A percentile compares a stretch with the other conserved stretches of the same genome.
Conservation (phyloP, 495 filamentous ascomycete species). For the Podospora didyma region DNA sequence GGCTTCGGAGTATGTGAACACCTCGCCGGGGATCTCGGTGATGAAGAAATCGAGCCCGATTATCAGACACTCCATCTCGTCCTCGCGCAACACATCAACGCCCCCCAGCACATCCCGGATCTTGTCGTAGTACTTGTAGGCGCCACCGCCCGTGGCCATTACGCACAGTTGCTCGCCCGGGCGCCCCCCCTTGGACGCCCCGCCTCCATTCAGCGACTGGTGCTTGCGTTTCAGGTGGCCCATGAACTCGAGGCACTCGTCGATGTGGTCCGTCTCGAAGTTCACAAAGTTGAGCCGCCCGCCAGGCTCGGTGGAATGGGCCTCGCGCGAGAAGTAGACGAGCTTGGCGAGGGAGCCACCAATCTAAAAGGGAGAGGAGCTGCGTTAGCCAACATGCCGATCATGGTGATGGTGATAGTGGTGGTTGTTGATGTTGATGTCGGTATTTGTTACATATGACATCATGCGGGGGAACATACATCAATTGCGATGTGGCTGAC, state of each 20-base stretch:
- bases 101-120: conserved; percentile 64
- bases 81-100: conserved; percentile 84
- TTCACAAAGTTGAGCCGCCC: conserved; percentile 91
- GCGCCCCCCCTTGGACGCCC: conserved; percentile 19
- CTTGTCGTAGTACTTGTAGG: conserved; percentile 92
- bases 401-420: too few relatives aligned
- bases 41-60: conserved; percentile 98
- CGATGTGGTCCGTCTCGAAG: conserved; percentile 91
- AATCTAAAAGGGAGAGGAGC: conserved; percentile 62
- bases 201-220: conserved; percentile 63
- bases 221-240: conserved; percentile 75
- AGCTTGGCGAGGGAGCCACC: conserved; percentile 93
- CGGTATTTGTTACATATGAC: conserved; percentile 3
- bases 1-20: conserved; percentile 89
- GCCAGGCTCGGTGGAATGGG: conserved; percentile 70
- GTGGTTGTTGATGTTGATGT: conserved; percentile 4
- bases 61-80: conserved; percentile 98
- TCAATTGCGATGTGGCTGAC: conserved; percentile 97
- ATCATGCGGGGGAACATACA: conserved; percentile 50
- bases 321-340: conserved; percentile 92
- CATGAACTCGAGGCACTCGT: conserved; percentile 88
- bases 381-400: too few relatives aligned
- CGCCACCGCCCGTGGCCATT: conserved; percentile 92
- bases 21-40: conserved; percentile 90
- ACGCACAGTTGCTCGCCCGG: conserved; percentile 63